These are phyloP conservation scores for Nannochloris sp. DNA, from an alignment of 139 green algal species.

Conservation along the genomic window DNA sequence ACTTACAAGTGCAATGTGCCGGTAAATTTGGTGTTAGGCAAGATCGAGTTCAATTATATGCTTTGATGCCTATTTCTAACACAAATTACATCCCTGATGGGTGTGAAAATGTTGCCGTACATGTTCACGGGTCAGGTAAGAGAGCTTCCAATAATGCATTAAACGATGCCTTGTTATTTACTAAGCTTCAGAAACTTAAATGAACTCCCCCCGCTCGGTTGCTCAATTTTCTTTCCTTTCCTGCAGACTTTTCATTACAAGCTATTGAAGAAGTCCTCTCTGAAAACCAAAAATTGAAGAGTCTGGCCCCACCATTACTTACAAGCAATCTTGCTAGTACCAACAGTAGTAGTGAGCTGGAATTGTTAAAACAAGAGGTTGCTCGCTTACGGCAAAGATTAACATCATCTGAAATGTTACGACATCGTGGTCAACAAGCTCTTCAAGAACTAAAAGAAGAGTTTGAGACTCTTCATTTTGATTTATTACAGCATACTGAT, in stretches of 20 bases:
- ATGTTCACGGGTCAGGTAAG: constrained; percentile 13
- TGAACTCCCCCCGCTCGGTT: no score
- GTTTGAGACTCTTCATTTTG: background rate
- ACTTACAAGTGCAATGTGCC: background rate
- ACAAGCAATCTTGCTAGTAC: background rate
- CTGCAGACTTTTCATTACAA: constrained; percentile 18
- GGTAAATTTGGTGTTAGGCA: constrained; percentile 2
- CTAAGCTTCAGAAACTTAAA: no score
- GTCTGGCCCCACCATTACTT: background rate
- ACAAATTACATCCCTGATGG: constrained; percentile 1
- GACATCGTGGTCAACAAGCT: constrained; percentile 2
- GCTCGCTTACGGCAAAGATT: constrained; percentile 3
- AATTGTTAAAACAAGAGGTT: constrained; percentile 1
- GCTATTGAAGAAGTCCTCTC: constrained; percentile 22
- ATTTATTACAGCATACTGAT: background rate
- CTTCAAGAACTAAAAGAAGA: constrained; percentile 17
- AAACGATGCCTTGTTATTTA: no score
- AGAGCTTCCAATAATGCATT: no score
- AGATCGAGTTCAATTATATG: constrained; percentile 16
- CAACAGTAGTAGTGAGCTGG: background rate
- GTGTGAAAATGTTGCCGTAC: constrained; percentile 3
- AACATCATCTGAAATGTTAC: constrained; percentile 15
- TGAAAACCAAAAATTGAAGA: constrained; percentile 9
- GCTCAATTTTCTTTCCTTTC: background rate
- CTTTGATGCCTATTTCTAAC: background rate